Base-by-base conservation (phyloP, 306 rosid species). In the Quercus dentata region DNA sequence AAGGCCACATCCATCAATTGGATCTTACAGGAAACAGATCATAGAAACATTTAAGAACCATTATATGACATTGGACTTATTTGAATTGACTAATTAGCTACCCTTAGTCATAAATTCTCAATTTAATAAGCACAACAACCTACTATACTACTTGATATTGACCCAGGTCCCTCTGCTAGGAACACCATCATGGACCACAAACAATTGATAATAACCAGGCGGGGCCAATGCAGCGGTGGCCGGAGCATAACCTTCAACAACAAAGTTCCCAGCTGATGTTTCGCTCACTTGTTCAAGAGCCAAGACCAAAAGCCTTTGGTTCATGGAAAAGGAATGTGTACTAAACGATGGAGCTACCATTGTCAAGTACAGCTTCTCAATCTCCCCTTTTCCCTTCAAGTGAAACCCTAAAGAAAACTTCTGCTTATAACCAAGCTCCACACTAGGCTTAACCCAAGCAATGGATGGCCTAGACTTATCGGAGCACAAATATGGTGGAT, bases 281-380 rank as follows among this genome's bases (percentile, higher is more conserved):
- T 56, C 77, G 3, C 23, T 8, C 55, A 63, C 74, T 15, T 21
- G 57, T 28, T 69, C 73, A 54, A 56, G 31, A 23, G 72, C 81
- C 75, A 79, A 71, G 70, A 83, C 81, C 67, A 83, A 25, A 52
- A 83, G 4, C 83, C 86, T 79, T 28, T 83, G 86, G 62, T 83
- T 83, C 86, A 83, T 83, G 25, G 86, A 80, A 41, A 79, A 72
- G 9, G 87, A 79, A 44, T 83, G 87, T 25, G 84, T 83, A 12
- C 83, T 83, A 72, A 83, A 79, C 62, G 87, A 83, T 23, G 87
- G 87, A 27, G 81, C 84, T 63, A 79, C 87, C 87, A 83, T 46
- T 15, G 81, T 79, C 61, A 79, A 71, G 13, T 75, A 75, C 25
- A 75, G 41, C 56, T 46, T 31, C 11, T 55, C 56, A 18, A 8